Percentiles rank a stretch among this genome's conserved stretches.
Evolutionary conservation across 306 rosid genomes (phyloP).

Genomic region (Pachyrhizus erosus): DNA sequence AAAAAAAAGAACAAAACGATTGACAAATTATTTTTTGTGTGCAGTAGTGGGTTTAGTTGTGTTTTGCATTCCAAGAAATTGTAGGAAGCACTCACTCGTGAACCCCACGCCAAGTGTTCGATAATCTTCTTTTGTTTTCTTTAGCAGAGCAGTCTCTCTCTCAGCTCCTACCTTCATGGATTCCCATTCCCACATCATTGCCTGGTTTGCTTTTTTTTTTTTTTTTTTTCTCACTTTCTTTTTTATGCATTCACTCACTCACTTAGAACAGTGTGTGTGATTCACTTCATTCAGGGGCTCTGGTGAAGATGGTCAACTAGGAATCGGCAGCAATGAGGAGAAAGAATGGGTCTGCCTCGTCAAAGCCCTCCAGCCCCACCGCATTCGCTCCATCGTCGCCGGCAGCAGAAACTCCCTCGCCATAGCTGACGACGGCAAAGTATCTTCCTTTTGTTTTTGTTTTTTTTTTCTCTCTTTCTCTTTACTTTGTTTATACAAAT

Average conservation of each 20-base stretch:
- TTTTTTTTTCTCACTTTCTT: neutral
- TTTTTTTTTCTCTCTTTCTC: neutral
- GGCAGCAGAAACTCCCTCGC: conserved; percentile 98
- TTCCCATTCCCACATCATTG: conserved; percentile 48
- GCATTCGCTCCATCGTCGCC: conserved; percentile 81
- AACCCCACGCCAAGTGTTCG: neutral
- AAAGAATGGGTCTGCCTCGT: conserved; percentile 69
- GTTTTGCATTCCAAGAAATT: neutral
- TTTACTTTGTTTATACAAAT: neutral
- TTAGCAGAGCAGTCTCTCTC: neutral
- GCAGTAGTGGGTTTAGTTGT: neutral
- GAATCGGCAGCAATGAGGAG: conserved; percentile 83
- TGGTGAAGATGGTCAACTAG: conserved; percentile 96
- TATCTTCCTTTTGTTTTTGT: neutral
- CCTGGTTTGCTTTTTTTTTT: conserved; percentile 40
- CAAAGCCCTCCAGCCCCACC: conserved; percentile 57
- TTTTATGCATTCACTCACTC: neutral
- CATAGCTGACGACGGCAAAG: conserved; percentile 88
- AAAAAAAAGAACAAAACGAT: too few species aligned
- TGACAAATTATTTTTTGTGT: too few species aligned
- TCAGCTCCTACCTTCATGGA: conserved; percentile 29
- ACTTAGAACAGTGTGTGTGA: neutral
- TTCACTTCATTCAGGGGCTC: conserved; percentile 76
- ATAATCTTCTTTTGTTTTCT: neutral
- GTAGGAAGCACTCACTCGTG: neutral